Conservation (phyloP, 352 stramenopile genomes). For the Phytophthora palmivora region DNA sequence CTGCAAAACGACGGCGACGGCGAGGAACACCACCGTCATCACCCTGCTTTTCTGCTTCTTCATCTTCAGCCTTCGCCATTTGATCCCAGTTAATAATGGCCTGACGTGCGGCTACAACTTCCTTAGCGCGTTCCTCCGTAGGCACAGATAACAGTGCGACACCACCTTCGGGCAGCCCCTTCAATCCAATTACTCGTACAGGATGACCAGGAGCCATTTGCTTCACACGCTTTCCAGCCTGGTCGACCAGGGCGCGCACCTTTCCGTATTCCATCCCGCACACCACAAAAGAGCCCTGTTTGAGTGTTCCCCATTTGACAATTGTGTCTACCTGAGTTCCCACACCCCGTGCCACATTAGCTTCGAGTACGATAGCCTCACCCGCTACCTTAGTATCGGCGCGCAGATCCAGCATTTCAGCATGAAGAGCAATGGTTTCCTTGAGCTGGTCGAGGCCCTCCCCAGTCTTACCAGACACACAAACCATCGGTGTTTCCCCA, state of each 20-base stretch:
- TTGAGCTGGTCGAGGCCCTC: conserved; percentile 96
- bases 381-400: conserved; percentile 89
- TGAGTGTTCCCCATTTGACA: conserved; percentile 97
- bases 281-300: conserved; percentile 94
- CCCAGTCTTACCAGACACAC: conserved; percentile 96
- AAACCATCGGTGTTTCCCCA: conserved; percentile 93
- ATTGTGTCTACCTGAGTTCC: conserved; percentile 96
- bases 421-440: conserved; percentile 96
- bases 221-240: conserved; percentile 88
- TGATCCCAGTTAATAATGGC: conserved; percentile 82
- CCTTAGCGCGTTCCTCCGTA: conserved; percentile 80
- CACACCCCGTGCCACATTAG: conserved; percentile 93
- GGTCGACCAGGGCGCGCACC: conserved; percentile 81
- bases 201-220: conserved; percentile 91
- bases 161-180: conserved; percentile 82
- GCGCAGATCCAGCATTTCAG: conserved; percentile 96
- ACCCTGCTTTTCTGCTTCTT: conserved; percentile 50
- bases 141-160: conserved; percentile 78
- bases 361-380: conserved; percentile 97
- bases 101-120: conserved; percentile 75
- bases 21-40: conserved; percentile 22
- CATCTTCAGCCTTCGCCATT: conserved; percentile 65
- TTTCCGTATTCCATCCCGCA: conserved; percentile 96
- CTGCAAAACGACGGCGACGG: conserved; percentile 61
- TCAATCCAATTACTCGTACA: conserved; percentile 90